Conservation (phyloP, 208 protist genomes). For the Herpetomonas tarakana region DNA sequence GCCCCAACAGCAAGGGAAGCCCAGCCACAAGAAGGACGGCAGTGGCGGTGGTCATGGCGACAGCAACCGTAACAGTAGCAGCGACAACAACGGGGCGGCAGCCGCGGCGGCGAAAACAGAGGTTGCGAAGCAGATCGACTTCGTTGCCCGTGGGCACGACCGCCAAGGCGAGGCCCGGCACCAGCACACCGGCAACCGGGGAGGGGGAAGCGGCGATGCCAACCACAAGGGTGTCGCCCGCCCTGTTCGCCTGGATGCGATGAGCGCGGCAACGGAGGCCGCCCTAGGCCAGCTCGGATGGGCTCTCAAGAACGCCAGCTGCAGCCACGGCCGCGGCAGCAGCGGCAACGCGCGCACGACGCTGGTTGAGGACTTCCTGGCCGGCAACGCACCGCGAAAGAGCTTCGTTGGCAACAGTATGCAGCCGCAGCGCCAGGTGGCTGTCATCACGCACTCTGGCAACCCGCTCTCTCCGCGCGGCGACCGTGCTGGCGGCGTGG, state of each 20-base stretch:
- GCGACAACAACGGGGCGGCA: not conserved
- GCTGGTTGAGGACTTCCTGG: slow-evolving; percentile 34
- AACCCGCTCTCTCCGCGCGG: slow-evolving; percentile 79
- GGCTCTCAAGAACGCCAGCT: slow-evolving; percentile 7
- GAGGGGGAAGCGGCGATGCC: not conserved
- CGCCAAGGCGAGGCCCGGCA: not conserved
- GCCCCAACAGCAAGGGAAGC: too few species aligned
- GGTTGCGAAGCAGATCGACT: not conserved
- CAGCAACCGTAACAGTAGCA: slow-evolving; percentile 4
- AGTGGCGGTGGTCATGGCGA: slow-evolving; percentile 4
- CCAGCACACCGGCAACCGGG: not conserved
- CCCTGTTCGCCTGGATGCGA: not conserved
- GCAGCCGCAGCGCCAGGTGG: slow-evolving; percentile 66
- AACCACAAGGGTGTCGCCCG: not conserved
- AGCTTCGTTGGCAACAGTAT: slow-evolving; percentile 69
- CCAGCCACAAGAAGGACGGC: too few species aligned
- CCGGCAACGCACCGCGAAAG: slow-evolving; percentile 18
- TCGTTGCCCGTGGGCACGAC: not conserved
- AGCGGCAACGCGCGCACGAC: slow-evolving; percentile 15
- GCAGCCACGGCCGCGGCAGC: slow-evolving; percentile 16
- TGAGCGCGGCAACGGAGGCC: not conserved
- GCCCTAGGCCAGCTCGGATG: slow-evolving; percentile 3
- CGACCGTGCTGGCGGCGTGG: slow-evolving; percentile 57
- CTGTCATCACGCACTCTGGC: slow-evolving; percentile 63
- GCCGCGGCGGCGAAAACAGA: slow-evolving; percentile 4